Percentiles rank a stretch among this genome's conserved stretches.
Evolutionary conservation across 2,329 filamentous ascomycete species (phyloP).

Genomic region (Penicillium sp.): DNA sequence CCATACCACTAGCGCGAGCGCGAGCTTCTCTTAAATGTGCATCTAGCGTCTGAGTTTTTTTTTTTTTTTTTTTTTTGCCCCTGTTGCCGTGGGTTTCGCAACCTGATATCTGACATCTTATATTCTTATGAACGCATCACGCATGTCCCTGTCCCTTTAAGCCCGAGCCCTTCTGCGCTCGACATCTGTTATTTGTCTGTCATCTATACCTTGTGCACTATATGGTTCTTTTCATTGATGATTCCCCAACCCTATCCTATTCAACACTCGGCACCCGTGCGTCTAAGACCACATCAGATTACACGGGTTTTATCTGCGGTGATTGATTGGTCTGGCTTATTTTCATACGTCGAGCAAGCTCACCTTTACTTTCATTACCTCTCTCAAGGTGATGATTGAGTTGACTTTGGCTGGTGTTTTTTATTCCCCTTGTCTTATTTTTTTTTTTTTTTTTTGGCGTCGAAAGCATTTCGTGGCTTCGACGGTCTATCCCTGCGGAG

Average conservation of each 20-base stretch:
- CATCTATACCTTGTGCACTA: slow-evolving; percentile 7
- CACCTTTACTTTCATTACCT: background rate
- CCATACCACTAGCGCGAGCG: slow-evolving; percentile 2
- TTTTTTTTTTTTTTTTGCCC: background rate
- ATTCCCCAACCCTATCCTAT: slow-evolving; percentile 1
- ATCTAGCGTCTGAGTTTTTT: slow-evolving; percentile 2
- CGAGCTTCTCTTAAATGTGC: slow-evolving; percentile 3
- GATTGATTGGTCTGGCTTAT: background rate
- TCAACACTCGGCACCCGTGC: background rate
- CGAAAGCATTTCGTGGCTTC: background rate
- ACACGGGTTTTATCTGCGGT: background rate
- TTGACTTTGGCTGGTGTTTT: background rate
- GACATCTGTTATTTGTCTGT: background rate
- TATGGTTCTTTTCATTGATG: background rate
- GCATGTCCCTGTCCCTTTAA: background rate
- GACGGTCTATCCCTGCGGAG: background rate
- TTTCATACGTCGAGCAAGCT: background rate
- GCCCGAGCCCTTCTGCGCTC: background rate
- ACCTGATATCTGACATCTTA: background rate
- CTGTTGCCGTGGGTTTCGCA: background rate
- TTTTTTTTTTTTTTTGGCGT: background rate
- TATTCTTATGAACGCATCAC: slow-evolving; percentile 1
- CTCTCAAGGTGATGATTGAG: background rate
- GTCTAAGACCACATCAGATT: background rate
- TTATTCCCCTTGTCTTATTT: background rate